Evolutionary conservation across 768 basidiomycete genomes (phyloP), one percentile per base, ranked within the genome.

Genomic region (Termitomyces sp.): DNA sequence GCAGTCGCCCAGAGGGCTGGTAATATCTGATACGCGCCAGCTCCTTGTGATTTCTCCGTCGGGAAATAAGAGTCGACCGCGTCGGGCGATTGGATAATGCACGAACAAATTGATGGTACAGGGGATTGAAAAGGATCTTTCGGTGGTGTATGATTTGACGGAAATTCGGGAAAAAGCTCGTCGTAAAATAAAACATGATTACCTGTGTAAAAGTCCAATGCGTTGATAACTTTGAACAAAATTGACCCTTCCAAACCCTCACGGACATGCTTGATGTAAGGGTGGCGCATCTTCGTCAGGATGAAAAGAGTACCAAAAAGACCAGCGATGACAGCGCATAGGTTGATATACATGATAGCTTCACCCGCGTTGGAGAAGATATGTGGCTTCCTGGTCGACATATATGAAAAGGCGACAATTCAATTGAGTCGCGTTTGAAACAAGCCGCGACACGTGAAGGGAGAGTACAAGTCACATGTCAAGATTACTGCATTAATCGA

Each of bases 221-320:
- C 44, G 9, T 58, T 38, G 44, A 58, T 58, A 26, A 20, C 18
- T 28, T 30, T 58, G 50, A 46, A 52, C 10, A 58, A 44, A 36
- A 36, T 5, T 12, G 32, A 45, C 20, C 48, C 44, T 30, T 30
- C 57, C 32, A 58, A 33, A 36, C 22, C 32, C 30, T 44, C 43
- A 6, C 50, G 57, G 24, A 58, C 9, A 26, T 35, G 6, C 30
- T 33, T 53, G 16, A 53, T 36, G 43, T 53, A 50, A 6, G 57
- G 57, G 50, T 58, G 57, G 57, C 57, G 57, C 57, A 49, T 58
- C 40, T 58, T 58, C 32, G 57, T 58, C 26, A 53, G 26, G 24
- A 58, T 43, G 28, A 58, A 33, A 2, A 58, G 50, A 7, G 24
- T 16, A 2, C 48, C 40, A 2, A 53, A 10, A 18, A 58, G 33